phyloP scores from a whole-genome alignment of 768 basidiomycete species.

The Russula virescens region DNA sequence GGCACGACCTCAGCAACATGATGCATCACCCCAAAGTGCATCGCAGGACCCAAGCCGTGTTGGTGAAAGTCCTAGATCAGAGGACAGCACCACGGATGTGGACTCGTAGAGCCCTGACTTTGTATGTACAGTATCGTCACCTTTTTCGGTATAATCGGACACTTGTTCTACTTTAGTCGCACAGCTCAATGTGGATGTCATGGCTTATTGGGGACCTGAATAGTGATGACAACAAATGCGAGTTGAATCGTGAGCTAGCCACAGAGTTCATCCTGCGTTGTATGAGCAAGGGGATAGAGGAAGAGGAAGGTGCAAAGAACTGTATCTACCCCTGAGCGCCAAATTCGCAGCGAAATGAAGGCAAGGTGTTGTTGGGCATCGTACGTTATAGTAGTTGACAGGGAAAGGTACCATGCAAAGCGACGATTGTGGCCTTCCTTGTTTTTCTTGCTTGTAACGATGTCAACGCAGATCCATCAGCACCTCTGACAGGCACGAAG shows the following conservation, averaged over 20 bases:
- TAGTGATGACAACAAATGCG: not conserved
- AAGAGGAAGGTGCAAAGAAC: constrained; percentile 20
- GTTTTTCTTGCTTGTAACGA: constrained; percentile 9
- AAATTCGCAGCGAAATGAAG: not conserved
- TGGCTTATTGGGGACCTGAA: not conserved
- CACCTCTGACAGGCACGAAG: not conserved
- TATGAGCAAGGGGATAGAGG: not conserved
- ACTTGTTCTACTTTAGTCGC: constrained; percentile 19
- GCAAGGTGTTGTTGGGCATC: not conserved
- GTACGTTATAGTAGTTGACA: constrained; percentile 9
- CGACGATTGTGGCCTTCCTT: constrained; percentile 14
- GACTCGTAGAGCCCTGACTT: constrained; percentile 8
- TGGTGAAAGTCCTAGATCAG: constrained; percentile 1
- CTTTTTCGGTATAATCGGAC: constrained; percentile 12
- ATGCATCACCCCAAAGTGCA: not conserved
- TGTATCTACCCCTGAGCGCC: not conserved
- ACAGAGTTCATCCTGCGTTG: not conserved
- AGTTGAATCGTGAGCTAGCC: not conserved
- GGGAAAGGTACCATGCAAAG: not conserved
- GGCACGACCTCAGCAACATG: not conserved
- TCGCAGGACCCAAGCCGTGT: not conserved
- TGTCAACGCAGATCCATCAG: not conserved
- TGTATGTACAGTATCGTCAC: constrained; percentile 6
- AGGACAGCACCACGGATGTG: not conserved
- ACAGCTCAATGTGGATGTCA: constrained; percentile 1